phyloP scores from a whole-genome alignment of 768 basidiomycete genomes.

The Leccinum subgranulosum region DNA sequence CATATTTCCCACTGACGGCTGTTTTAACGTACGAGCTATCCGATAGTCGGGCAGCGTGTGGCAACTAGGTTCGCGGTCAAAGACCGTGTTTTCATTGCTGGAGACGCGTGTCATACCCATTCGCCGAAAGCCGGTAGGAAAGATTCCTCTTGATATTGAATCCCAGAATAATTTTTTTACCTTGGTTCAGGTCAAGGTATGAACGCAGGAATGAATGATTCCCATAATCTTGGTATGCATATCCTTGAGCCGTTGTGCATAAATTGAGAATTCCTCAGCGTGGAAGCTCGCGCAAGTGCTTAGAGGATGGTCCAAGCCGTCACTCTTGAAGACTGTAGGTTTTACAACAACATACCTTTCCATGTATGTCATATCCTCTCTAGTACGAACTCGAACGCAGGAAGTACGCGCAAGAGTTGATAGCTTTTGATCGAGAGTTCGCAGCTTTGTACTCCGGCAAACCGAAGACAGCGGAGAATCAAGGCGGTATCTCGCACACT shows the following conservation, averaged over 20 bases:
- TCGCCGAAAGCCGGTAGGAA: conserved; percentile 59
- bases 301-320: conserved; percentile 36
- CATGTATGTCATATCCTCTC: not conserved
- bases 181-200: conserved; percentile 59
- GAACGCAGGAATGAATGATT: conserved; percentile 77
- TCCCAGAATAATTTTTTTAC: not conserved
- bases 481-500: conserved; percentile 33
- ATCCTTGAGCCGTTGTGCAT: conserved; percentile 26
- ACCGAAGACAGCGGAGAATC: conserved; percentile 45
- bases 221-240: conserved; percentile 59
- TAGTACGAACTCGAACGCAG: conserved; percentile 70
- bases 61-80: conserved; percentile 57
- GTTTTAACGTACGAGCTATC: not conserved
- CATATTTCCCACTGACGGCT: not conserved
- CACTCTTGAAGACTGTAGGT: conserved; percentile 41
- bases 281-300: conserved; percentile 51
- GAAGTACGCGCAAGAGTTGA: conserved; percentile 69
- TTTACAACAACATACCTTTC: not conserved
- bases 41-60: conserved; percentile 68
- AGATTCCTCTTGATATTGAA: not conserved
- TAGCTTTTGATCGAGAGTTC: conserved; percentile 65
- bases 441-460: conserved; percentile 67
- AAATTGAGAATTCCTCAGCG: conserved; percentile 44
- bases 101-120: conserved; percentile 72
- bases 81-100: conserved; percentile 73